A percentile compares a stretch with the other conserved stretches of the same genome.
phyloP scores from a whole-genome alignment of 1,284 basidiomycete genomes.

The Erythrobasidium hasegawianum region DNA sequence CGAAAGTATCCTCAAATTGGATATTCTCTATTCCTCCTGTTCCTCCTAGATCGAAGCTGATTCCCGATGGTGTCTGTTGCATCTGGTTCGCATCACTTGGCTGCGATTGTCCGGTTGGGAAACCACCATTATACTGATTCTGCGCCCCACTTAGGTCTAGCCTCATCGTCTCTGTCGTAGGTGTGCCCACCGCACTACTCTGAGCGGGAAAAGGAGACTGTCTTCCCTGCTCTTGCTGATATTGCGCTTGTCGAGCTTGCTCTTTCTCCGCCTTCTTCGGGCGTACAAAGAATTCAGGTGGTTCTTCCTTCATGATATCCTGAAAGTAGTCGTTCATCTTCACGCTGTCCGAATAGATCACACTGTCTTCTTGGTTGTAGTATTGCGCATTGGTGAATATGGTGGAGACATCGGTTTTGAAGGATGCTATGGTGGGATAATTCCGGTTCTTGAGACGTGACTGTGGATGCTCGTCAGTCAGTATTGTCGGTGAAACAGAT shows the following conservation, averaged over 20 bases:
- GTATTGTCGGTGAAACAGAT: background rate
- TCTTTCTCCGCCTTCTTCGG: conserved; percentile 19
- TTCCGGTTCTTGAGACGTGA: conserved; percentile 36
- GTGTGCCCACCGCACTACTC: background rate
- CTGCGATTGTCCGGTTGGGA: too few species aligned
- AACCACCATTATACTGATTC: too few species aligned
- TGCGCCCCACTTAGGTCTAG: too few species aligned
- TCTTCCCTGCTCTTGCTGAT: too few species aligned
- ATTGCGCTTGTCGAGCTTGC: too few species aligned
- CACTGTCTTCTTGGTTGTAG: conserved; percentile 44
- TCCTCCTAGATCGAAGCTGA: too few species aligned
- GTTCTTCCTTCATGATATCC: conserved; percentile 42
- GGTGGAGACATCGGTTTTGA: conserved; percentile 41
- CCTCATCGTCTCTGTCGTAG: background rate
- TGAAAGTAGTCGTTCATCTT: conserved; percentile 41
- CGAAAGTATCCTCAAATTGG: background rate
- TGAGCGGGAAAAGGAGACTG: too few species aligned
- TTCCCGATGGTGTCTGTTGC: too few species aligned
- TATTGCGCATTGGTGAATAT: conserved; percentile 44
- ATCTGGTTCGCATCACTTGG: too few species aligned
- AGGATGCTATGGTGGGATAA: conserved; percentile 41
- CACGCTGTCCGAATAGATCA: conserved; percentile 44
- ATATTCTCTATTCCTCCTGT: background rate
- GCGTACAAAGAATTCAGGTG: conserved; percentile 38
- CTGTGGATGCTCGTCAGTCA: conserved; percentile 13